Conservation (phyloP, 1,284 basidiomycete species). For the Ganoderma resinaceum region DNA sequence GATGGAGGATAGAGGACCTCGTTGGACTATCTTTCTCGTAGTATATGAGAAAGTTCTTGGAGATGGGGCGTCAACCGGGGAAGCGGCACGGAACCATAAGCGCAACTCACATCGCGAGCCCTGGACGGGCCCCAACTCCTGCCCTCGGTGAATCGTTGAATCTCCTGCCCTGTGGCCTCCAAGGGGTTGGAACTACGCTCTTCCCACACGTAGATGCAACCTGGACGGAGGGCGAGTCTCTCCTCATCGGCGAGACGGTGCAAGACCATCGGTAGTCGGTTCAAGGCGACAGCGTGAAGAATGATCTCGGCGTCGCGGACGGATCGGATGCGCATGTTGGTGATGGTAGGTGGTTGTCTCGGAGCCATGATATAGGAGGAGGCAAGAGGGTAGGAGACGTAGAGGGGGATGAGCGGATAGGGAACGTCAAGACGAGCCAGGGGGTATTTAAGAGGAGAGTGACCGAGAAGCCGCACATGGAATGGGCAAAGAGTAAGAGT, state of each 20-base stretch:
- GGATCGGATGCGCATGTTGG: slow-evolving; percentile 45
- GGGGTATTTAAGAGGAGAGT: slow-evolving; percentile 26
- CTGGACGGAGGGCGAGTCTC: slow-evolving; percentile 46
- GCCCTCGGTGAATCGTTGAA: slow-evolving; percentile 54
- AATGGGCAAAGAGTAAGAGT: slow-evolving; percentile 20
- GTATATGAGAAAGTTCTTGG: slow-evolving; percentile 47
- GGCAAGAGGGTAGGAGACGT: slow-evolving; percentile 29
- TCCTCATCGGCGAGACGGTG: slow-evolving; percentile 54
- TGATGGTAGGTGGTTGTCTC: slow-evolving; percentile 47
- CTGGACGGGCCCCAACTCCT: slow-evolving; percentile 41
- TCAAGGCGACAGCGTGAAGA: slow-evolving; percentile 49
- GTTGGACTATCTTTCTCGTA: slow-evolving; percentile 45
- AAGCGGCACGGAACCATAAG: slow-evolving; percentile 8
- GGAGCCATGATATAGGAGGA: slow-evolving; percentile 34
- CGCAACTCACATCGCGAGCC: slow-evolving; percentile 45
- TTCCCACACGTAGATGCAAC: slow-evolving; percentile 56
- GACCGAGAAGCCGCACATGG: slow-evolving; percentile 19
- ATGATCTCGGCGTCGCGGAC: slow-evolving; percentile 51
- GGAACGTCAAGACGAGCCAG: background rate
- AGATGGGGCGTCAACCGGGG: slow-evolving; percentile 12
- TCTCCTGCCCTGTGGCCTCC: slow-evolving; percentile 48
- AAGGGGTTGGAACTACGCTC: slow-evolving; percentile 48
- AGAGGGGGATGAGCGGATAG: slow-evolving; percentile 7
- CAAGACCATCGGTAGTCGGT: slow-evolving; percentile 47
- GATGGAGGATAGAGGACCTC: slow-evolving; percentile 39